A percentile compares a stretch with the other conserved stretches of the same genome.
Evolutionary conservation across 257 asterid genomes (phyloP).

Genomic region (Eucommia ulmoides): DNA sequence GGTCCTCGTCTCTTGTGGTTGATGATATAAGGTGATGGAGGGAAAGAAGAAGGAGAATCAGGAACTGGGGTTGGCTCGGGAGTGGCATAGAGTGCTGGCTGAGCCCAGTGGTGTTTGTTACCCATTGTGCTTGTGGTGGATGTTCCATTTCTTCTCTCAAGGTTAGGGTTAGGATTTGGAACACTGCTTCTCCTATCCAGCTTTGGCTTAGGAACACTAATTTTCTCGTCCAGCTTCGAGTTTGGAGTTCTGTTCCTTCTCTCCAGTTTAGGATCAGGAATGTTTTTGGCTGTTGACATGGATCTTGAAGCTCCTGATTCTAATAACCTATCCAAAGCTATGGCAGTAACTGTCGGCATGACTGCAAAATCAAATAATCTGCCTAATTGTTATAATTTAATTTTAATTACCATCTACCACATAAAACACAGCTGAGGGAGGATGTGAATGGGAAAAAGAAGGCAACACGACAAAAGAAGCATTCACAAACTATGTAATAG

Average conservation of each 20-base stretch:
- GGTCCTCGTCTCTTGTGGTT: neutral
- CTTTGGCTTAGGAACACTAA: slow-evolving; percentile 17
- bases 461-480: no score
- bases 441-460: no score
- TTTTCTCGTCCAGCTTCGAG: slow-evolving; percentile 18
- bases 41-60: neutral
- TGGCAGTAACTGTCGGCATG: slow-evolving; percentile 81
- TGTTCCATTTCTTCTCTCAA: neutral
- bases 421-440: no score
- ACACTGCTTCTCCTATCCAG: slow-evolving; percentile 37
- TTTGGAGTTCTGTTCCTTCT: slow-evolving; percentile 32
- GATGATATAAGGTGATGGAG: neutral
- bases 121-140: neutral
- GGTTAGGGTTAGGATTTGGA: slow-evolving; percentile 9
- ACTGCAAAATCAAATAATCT: slow-evolving; percentile 43
- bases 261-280: slow-evolving; percentile 26
- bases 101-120: neutral
- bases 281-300: slow-evolving; percentile 22
- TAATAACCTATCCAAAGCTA: slow-evolving; percentile 69
- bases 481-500: no score
- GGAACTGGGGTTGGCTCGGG: neutral
- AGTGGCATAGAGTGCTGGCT: neutral
- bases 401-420: slow-evolving; percentile 7
- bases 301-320: slow-evolving; percentile 52
- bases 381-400: slow-evolving; percentile 11